Base-by-base conservation (phyloP, 2,329 filamentous ascomycete species). In the Aspergillus sp. region DNA sequence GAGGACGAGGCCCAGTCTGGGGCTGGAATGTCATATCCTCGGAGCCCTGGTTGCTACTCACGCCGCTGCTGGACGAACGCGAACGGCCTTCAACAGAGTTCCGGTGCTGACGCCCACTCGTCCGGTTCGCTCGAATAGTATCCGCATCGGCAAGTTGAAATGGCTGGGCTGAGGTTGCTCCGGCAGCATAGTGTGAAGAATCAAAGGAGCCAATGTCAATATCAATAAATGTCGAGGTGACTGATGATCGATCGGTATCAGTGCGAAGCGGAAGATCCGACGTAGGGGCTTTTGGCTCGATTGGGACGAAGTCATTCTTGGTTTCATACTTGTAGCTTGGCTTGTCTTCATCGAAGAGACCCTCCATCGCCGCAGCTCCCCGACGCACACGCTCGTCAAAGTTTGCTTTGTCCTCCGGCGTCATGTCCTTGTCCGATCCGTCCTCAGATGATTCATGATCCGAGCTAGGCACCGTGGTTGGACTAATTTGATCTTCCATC, bases 261-360 rank as follows among this genome's bases (percentile, higher is more conserved):
- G 73, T 76, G 58, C 80, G 75, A 19, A 81, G 78, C 7, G 85
- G 84, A 5, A 88, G 76, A 68, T 87, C 85, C 2, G 84, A 85
- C 2, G 70, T 67, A 23, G 80, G 79, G 48, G 79, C 77, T 66
- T 70, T 71, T 10, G 72, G 65, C 63, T 80, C 73, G 23, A 81
- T 71, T 0, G 79, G 79, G 4, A 81, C 74, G 61, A 82, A 80
- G 67, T 79, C 79, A 49, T 81, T 81, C 52, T 84, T 79, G 7
- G 79, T 81, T 64, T 84, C 83, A 67, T 86, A 85, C 58, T 80
- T 81, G 69, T 88, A 88, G n/a, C 81, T 83, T 6, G 81, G 81
- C 57, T 79, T 80, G 32, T 80, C 76, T 38, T 81, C 79, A 62
- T 88, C 79, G 68, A 87, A 88, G 4, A 88, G 71, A 9, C 85